These are phyloP conservation scores for Aeschynomene evenia DNA, from an alignment of 306 rosid genomes.

Conservation along the genomic window DNA sequence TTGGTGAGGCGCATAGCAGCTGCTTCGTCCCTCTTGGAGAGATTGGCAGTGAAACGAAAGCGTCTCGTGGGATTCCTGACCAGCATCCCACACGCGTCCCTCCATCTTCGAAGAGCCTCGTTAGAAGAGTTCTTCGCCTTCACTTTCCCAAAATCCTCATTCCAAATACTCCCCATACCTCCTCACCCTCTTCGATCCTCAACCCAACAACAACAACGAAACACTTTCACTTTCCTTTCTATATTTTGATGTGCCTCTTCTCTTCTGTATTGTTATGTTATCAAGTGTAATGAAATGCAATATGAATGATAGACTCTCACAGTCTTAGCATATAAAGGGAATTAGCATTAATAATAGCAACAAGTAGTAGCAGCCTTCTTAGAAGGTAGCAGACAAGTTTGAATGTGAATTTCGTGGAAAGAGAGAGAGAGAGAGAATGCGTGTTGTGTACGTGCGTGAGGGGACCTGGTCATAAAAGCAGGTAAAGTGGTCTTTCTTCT, in stretches of 20 bases:
- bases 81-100: conserved; percentile 54
- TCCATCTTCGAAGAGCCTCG: conserved; percentile 76
- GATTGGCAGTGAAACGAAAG: conserved; percentile 92
- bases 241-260: neutral
- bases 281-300: neutral
- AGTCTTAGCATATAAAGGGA: neutral
- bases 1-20: conserved; percentile 81
- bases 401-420: conserved; percentile 18
- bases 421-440: neutral
- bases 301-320: neutral
- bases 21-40: conserved; percentile 64
- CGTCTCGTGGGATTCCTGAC: conserved; percentile 77
- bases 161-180: too few relatives aligned
- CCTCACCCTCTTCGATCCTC: conserved; percentile 49
- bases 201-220: neutral
- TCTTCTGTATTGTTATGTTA: neutral
- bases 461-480: neutral
- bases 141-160: conserved; percentile 62
- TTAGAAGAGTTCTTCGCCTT: conserved; percentile 64
- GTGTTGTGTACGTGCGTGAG: neutral
- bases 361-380: neutral
- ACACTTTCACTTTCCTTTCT: neutral
- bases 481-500: neutral
- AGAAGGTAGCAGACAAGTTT: neutral
- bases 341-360: too few relatives aligned